Percentiles rank a stretch among this genome's conserved stretches.
phyloP scores from a whole-genome alignment of 2,329 filamentous ascomycete genomes.

The Paecilomyces niveus region DNA sequence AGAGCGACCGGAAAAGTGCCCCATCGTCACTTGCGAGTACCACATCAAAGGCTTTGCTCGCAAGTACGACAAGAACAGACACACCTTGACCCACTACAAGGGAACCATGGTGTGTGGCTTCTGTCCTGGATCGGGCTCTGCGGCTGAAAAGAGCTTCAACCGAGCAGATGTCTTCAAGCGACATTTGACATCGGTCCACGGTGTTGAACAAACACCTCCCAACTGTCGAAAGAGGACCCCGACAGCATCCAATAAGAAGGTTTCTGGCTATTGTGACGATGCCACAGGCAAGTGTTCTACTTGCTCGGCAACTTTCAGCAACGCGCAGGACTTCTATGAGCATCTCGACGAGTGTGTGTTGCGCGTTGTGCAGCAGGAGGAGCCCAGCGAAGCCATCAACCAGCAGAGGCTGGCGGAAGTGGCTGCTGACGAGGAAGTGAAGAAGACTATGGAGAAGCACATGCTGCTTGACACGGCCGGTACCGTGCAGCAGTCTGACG shows the following conservation, averaged over 20 bases:
- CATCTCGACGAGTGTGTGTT: conserved; percentile 71
- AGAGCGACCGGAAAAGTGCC: conserved; percentile 89
- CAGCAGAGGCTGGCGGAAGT: conserved; percentile 51
- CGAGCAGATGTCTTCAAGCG: conserved; percentile 93
- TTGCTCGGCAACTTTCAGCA: conserved; percentile 75
- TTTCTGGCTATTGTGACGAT: conserved; percentile 65
- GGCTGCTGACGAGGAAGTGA: conserved; percentile 51
- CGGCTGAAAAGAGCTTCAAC: conserved; percentile 92
- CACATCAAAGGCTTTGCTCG: conserved; percentile 86
- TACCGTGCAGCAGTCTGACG: conserved; percentile 42
- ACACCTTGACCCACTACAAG: conserved; percentile 93
- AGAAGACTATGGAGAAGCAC: conserved; percentile 53
- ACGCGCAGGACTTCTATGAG: conserved; percentile 94
- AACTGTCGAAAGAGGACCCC: conserved; percentile 76
- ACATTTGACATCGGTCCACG: conserved; percentile 82
- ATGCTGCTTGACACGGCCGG: conserved; percentile 44
- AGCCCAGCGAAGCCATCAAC: conserved; percentile 53
- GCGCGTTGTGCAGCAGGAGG: conserved; percentile 54
- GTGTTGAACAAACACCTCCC: conserved; percentile 85
- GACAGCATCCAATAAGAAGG: conserved; percentile 50
- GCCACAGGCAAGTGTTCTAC: conserved; percentile 86
- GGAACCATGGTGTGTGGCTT: conserved; percentile 96
- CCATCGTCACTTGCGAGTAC: conserved; percentile 86
- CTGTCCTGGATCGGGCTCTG: conserved; percentile 80
- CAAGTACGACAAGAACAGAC: conserved; percentile 94